Percentiles rank a stretch among this genome's conserved stretches.
These are phyloP conservation scores for Sugiyamaella sp. DNA, from an alignment of 1,139 yeast genomes.

Conservation along the genomic window DNA sequence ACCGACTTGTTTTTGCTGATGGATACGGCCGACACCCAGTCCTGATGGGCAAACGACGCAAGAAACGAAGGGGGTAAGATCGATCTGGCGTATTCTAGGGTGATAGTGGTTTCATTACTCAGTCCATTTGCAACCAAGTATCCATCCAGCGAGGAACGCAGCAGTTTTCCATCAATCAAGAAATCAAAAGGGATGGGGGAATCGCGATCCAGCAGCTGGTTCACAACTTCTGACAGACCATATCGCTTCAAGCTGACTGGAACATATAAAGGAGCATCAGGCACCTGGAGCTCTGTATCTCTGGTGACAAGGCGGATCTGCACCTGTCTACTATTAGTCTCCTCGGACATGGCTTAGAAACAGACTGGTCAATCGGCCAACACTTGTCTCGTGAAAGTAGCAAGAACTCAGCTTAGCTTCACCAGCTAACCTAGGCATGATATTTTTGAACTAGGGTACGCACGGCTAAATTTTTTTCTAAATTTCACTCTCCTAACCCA, in stretches of 20 bases:
- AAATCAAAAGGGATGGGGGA: conserved; percentile 89
- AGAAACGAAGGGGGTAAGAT: conserved; percentile 90
- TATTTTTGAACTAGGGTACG: background rate
- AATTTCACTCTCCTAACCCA: conserved; percentile 17
- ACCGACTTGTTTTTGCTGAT: conserved; percentile 37
- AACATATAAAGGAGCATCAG: conserved; percentile 79
- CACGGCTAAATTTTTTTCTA: conserved; percentile 17
- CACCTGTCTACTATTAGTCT: conserved; percentile 47
- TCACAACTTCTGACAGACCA: conserved; percentile 93
- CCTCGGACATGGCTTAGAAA: conserved; percentile 14
- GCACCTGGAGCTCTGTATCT: conserved; percentile 75
- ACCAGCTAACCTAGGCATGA: too few relatives aligned
- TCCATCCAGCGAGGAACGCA: conserved; percentile 66
- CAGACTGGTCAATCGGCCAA: background rate
- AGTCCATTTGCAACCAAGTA: conserved; percentile 76
- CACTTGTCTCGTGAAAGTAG: too few relatives aligned
- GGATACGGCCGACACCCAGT: conserved; percentile 88
- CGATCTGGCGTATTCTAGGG: conserved; percentile 87
- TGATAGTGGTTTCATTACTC: conserved; percentile 78
- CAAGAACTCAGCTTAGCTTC: too few relatives aligned
- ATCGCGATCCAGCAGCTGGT: conserved; percentile 69
- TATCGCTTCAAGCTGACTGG: conserved; percentile 85
- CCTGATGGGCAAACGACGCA: conserved; percentile 88
- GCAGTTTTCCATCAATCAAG: conserved; percentile 71
- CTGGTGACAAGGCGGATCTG: conserved; percentile 84